These are phyloP conservation scores for Geotrichum bryndzae DNA, from an alignment of 1,139 yeast genomes.

Conservation along the genomic window DNA sequence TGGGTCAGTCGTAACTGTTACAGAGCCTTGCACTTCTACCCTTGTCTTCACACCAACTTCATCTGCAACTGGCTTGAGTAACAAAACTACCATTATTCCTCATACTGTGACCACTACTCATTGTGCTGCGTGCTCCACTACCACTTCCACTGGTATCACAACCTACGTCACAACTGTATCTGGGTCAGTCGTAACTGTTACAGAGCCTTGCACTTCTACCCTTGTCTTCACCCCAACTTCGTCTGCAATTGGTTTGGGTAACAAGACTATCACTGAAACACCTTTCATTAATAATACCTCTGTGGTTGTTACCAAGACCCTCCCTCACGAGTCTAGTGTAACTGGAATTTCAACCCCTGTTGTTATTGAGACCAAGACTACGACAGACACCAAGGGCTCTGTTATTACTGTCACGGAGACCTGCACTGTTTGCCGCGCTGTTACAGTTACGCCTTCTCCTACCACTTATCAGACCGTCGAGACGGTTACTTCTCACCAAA, in stretches of 20 bases:
- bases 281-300: neutral
- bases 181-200: neutral
- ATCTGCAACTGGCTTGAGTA: neutral
- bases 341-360: neutral
- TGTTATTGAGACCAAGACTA: slow-evolving; percentile 2
- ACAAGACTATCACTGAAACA: neutral
- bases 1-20: neutral
- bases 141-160: neutral
- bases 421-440: slow-evolving; percentile 6
- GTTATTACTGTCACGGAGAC: slow-evolving; percentile 4
- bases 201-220: slow-evolving; percentile 2
- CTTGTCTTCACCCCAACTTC: neutral
- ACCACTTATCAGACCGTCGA: neutral
- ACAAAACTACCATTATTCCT: neutral
- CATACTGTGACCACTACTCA: neutral
- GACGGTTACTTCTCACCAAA: neutral
- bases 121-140: neutral
- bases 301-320: neutral
- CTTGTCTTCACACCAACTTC: neutral
- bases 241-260: neutral
- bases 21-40: slow-evolving; percentile 2
- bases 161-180: neutral
- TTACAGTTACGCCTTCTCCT: slow-evolving; percentile 7
- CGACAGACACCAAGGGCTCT: neutral
- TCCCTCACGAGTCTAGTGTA: neutral